Evolutionary conservation across 2,329 filamentous ascomycete genomes (phyloP).

Genomic region (Pseudocercospora fijiensis): DNA sequence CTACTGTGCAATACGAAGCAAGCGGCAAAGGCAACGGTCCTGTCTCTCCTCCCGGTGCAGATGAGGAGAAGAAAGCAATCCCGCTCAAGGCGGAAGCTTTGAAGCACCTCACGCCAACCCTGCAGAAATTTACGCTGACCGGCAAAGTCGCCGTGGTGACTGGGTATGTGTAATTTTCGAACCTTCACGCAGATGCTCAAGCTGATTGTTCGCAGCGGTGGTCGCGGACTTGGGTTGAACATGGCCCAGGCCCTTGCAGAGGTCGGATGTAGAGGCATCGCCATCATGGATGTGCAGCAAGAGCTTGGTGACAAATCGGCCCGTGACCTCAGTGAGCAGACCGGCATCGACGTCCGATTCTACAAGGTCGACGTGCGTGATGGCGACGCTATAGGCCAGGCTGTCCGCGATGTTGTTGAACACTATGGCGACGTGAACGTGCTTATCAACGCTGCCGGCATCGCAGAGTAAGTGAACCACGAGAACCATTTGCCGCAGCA

Average conservation of each 20-base stretch:
- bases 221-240: constrained; percentile 73
- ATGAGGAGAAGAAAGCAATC: constrained; percentile 35
- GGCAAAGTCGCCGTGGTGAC: constrained; percentile 66
- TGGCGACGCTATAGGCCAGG: constrained; percentile 66
- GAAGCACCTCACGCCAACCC: constrained; percentile 58
- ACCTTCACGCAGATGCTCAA: neutral
- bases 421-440: constrained; percentile 70
- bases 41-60: constrained; percentile 37
- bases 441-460: constrained; percentile 76
- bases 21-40: constrained; percentile 28
- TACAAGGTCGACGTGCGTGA: constrained; percentile 78
- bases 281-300: constrained; percentile 76
- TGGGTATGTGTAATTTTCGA: constrained; percentile 53
- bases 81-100: constrained; percentile 45
- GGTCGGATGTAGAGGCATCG: constrained; percentile 69
- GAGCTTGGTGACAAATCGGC: constrained; percentile 70
- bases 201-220: constrained; percentile 56
- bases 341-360: constrained; percentile 71
- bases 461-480: constrained; percentile 60
- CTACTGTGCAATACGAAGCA: constrained; percentile 31
- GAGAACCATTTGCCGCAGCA: neutral
- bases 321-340: constrained; percentile 67
- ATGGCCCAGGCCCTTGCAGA: constrained; percentile 77
- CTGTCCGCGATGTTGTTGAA: constrained; percentile 64
- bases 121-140: constrained; percentile 67